Base-by-base conservation (phyloP, 495 filamentous ascomycete genomes). In the Penicillium coffeae region DNA sequence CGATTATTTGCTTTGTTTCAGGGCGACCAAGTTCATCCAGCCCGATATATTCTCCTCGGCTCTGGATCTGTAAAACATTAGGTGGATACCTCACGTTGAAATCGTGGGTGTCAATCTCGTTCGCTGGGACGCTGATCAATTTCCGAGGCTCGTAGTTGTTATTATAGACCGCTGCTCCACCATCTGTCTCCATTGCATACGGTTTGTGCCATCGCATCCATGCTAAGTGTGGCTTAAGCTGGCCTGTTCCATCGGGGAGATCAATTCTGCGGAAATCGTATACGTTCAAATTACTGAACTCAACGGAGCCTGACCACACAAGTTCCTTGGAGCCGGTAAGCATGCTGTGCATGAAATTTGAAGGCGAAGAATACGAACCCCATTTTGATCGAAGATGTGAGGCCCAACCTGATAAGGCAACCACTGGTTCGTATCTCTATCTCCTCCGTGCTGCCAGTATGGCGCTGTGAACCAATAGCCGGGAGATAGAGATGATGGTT, bases 331-430 rank as follows among this genome's bases (percentile, higher is more conserved):
- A 5, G 2, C n/a, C 3, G 2, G 7, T 30, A 32, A 18, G 30
- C 4, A 30, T 21, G 8, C 14, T n/a, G 21, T 35, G 7, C 21
- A 35, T 37, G 32, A 36, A 18, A 35, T 5, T 27, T 20, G 38
- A 19, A 3, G 21, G 19, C 6, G 15, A 40, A 3, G 9, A 42
- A 42, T 4, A 47, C 47, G 20, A 36, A 50, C 47, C 3, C 47
- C 47, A 40, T 50, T 32, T 40, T 50, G 27, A 37, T 50, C 47
- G 27, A 50, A 50, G 14, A 50, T 43, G 19, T 50, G 39, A 43
- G 47, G 38, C n/a, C 47, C 47, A 22, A 50, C 30, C 13, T 50
- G 47, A 30, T 42, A 46, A 8, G 48, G 48, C n/a, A 44, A 14
- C 48, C 48, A 50, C 21, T 33, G 48, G 21, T 39, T 39, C 21